A percentile compares a stretch with the other conserved stretches of the same genome.
These are phyloP conservation scores for Elsinoe perseae DNA, from an alignment of 2,329 filamentous ascomycete species.

Conservation along the genomic window DNA sequence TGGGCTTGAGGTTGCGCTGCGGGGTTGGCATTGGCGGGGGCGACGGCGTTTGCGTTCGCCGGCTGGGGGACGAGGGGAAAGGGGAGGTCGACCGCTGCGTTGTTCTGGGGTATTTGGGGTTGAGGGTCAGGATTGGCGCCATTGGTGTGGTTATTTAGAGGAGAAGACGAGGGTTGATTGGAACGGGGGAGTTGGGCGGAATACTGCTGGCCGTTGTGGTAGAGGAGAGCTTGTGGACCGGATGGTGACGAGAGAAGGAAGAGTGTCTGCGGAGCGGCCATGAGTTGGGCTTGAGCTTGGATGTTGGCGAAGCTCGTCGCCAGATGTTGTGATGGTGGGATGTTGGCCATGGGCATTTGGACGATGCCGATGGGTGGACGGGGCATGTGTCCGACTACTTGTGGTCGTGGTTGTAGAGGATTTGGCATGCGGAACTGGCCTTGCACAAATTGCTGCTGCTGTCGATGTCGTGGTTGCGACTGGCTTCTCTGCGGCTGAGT, in stretches of 20 bases:
- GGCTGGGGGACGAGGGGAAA: conserved; percentile 7
- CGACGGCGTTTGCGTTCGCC: not conserved
- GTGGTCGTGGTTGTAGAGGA: not conserved
- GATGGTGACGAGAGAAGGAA: conserved; percentile 40
- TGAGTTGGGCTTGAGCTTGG: conserved; percentile 21
- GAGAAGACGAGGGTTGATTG: not conserved
- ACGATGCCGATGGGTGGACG: not conserved
- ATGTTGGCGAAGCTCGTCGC: conserved; percentile 6
- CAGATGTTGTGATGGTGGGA: not conserved
- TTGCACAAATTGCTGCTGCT: not conserved
- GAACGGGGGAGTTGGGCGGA: conserved; percentile 17
- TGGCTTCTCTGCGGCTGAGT: not conserved
- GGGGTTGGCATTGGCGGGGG: not conserved
- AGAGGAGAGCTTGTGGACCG: conserved; percentile 40
- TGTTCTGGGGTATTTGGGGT: conserved; percentile 11
- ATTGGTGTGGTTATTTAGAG: not conserved
- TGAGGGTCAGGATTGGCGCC: not conserved
- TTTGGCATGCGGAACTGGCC: not conserved
- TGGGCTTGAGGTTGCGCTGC: too few species aligned
- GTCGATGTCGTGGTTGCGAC: not conserved
- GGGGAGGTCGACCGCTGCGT: not conserved
- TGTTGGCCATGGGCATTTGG: not conserved
- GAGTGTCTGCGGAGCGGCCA: conserved; percentile 17
- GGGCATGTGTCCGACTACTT: not conserved
- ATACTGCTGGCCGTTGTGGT: conserved; percentile 33